Base-by-base conservation (phyloP, 192 early-diverging fungal species). In the Umbelopsis isabellina region DNA sequence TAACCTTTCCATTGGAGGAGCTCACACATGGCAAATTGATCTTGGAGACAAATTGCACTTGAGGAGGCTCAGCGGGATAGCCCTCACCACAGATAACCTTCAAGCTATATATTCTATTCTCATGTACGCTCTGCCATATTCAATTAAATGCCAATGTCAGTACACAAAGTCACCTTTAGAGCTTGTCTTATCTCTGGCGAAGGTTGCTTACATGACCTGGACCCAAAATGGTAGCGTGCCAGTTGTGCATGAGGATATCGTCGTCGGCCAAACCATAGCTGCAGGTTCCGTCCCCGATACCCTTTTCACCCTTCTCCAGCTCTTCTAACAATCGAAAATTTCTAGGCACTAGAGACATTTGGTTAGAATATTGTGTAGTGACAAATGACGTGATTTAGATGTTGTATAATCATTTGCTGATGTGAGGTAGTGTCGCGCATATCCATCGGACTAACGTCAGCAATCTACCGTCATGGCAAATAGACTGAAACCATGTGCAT, bases 251-350 rank as follows among this genome's bases (percentile, higher is more conserved):
- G 3, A 89, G 76, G 78, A 95, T 91, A 66, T 97, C 95, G 16
- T 83, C 80, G 71, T 96, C 88, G 30, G 86, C 84, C 46, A 99
- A 85, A 33, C 97, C 97, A 79, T 98, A 99, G 76, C 90, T 93
- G 83, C 91, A 93, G 44, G 91, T 90, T 10, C 95, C 96, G 80
- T 97, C 96, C 64, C 96, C 94, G 76, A 92, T 87, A 49, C 94
- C 94, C 84, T 99, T 98, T 75, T 97, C 96, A 51, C 94, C 95
- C 81, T 95, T 94, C 77, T 99, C 97, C 33, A 98, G 90, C 80
- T 99, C 97, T 70, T 95, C 94, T 27, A 99, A 83, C 70, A 99
- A 90, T 69, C 92, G 88, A 80, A 99, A 98, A 83, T 96, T 98
- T 76, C 96, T 92, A 51, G 97, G 97, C 78, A 97, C 95, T 95